Evolutionary conservation across 179 eudicot genomes (phyloP), one percentile per base, ranked within the genome.

Genomic region (Silene noctiflora): DNA sequence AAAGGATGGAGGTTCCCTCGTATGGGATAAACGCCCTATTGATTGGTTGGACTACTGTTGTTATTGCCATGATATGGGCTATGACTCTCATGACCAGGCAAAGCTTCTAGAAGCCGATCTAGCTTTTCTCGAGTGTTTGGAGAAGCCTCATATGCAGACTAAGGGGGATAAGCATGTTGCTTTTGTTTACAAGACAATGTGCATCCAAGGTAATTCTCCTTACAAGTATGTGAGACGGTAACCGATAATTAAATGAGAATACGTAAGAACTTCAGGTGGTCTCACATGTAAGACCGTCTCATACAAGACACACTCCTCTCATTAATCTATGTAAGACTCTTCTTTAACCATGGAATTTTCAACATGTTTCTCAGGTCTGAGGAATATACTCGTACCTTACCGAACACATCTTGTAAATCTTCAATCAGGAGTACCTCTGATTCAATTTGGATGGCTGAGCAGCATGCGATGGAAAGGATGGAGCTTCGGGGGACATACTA

Each of bases 11-110:
- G 99, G 99, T 66, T 88, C 97, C 16, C 90, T 76, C 42, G 78
- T 95, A 1, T 95, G 99, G 99, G 99, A 95, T 87, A 88, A 83
- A 77, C 86, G 99, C 3, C 97, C 99, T 3, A 93, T 92, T 67
- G 99, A 95, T 86, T 93, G 97, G 97, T 81, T 95, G 88, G 99
- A 95, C 73, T 95, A 84, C 77, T 95, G 97, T 77, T 95, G 99
- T 82, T 95, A 95, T 71, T 95, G 99, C 74, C 99, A 95, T 76
- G 99, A 95, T 72, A 95, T 95, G 55, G 99, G 99, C 12, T 95
- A 95, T 68, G 99, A 93, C 74, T 73, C 91, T 24, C 91, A 93
- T 80, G 92, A 95, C 68, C 99, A 95, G 73, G 95, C 91, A 4
- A 88, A 95, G 85, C 97, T 95, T 81, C 84, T 95, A 24, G 91